These are phyloP conservation scores for Sequoiadendron giganteum DNA, from an alignment of 75 land plant genomes.

Conservation along the genomic window DNA sequence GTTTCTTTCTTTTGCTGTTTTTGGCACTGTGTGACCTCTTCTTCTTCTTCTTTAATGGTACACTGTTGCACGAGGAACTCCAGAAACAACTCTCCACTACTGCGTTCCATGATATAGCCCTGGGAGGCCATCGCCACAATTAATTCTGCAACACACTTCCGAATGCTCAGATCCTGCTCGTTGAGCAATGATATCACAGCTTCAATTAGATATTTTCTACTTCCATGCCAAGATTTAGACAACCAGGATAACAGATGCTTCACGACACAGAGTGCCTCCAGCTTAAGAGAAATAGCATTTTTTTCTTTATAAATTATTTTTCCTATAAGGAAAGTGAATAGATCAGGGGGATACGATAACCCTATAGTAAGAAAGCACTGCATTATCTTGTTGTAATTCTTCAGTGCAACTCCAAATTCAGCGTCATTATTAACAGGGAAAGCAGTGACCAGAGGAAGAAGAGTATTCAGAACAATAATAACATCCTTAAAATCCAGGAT, in stretches of 20 bases:
- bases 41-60: slow-evolving; percentile 42
- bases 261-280: slow-evolving; percentile 70
- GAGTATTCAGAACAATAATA: slow-evolving; percentile 49
- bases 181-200: slow-evolving; percentile 63
- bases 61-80: slow-evolving; percentile 83
- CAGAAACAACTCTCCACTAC: slow-evolving; percentile 62
- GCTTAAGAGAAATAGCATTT: slow-evolving; percentile 16
- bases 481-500: slow-evolving; percentile 93
- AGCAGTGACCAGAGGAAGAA: slow-evolving; percentile 76
- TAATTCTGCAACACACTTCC: slow-evolving; percentile 86
- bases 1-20: slow-evolving; percentile 42
- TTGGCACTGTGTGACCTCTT: slow-evolving; percentile 26
- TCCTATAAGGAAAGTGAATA: slow-evolving; percentile 59
- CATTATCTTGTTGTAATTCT: slow-evolving; percentile 94
- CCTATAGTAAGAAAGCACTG: slow-evolving; percentile 89
- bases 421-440: slow-evolving; percentile 16
- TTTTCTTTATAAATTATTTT: slow-evolving; percentile 37
- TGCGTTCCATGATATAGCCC: slow-evolving; percentile 26
- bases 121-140: slow-evolving; percentile 88
- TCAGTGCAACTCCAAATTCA: slow-evolving; percentile 13
- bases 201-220: slow-evolving; percentile 59
- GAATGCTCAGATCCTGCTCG: slow-evolving; percentile 62
- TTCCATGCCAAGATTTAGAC: slow-evolving; percentile 70
- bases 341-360: slow-evolving; percentile 74
- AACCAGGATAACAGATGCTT: slow-evolving; percentile 33